These are phyloP conservation scores for Vachellia collinsii DNA, from an alignment of 306 rosid species.

Conservation along the genomic window DNA sequence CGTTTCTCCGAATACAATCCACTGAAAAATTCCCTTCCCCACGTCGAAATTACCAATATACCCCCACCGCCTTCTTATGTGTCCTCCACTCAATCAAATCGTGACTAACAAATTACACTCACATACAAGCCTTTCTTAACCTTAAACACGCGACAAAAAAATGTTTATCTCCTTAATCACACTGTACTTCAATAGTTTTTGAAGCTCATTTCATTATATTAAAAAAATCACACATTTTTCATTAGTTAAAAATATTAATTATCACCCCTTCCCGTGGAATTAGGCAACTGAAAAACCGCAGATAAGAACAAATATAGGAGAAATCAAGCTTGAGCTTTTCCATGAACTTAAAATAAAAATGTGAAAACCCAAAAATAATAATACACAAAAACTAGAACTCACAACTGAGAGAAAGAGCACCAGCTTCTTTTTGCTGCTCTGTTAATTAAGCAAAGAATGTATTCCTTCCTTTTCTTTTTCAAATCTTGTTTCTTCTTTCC, in stretches of 20 bases:
- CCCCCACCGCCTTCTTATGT: neutral
- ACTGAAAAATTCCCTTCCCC: neutral
- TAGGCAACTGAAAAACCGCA: no score
- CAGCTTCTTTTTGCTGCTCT: conserved; percentile 15
- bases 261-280: neutral
- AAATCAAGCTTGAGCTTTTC: neutral
- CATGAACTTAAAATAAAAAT: neutral
- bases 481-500: neutral
- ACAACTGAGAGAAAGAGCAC: neutral
- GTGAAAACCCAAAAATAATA: neutral
- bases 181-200: no score
- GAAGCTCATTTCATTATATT: no score
- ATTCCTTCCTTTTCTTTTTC: neutral
- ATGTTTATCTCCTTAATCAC: neutral
- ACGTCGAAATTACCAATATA: neutral
- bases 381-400: conserved; percentile 8
- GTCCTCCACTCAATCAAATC: neutral
- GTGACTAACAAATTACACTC: neutral
- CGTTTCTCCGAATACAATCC: neutral
- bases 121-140: neutral
- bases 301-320: neutral
- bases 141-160: neutral
- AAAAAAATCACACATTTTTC: no score
- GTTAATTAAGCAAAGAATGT: conserved; percentile 22
- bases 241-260: no score